These are phyloP conservation scores for Pseudogymnoascus sp. DNA, from an alignment of 2,329 filamentous ascomycete genomes.

Conservation along the genomic window DNA sequence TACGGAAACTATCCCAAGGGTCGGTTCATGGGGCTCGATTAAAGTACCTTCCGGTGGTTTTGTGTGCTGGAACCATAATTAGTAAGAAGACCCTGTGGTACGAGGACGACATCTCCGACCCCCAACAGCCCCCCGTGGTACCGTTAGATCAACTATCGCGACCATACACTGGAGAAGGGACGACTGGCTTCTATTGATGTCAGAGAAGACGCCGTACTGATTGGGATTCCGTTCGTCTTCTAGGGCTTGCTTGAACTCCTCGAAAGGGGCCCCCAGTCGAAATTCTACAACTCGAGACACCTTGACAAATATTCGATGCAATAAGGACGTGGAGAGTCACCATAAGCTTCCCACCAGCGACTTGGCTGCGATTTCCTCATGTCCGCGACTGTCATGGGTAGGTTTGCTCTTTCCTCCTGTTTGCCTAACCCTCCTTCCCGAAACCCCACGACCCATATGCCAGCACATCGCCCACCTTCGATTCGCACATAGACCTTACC, in stretches of 20 bases:
- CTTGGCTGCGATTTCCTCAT: constrained; percentile 1
- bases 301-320: constrained; percentile 3
- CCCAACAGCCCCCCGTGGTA: background rate
- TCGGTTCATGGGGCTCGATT: constrained; percentile 2
- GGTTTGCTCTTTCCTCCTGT: constrained; percentile 8
- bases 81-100: constrained; percentile 6
- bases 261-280: background rate
- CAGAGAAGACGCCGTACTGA: background rate
- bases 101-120: background rate
- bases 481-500: background rate
- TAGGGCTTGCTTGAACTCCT: constrained; percentile 2
- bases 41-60: background rate
- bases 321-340: background rate
- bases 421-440: constrained; percentile 6
- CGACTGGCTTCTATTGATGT: background rate
- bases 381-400: constrained; percentile 8
- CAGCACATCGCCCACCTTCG: background rate
- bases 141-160: background rate
- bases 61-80: constrained; percentile 2
- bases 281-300: background rate
- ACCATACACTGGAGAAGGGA: background rate
- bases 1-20: background rate
- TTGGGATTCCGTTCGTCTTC: background rate
- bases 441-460: constrained; percentile 5
- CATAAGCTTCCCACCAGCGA: constrained; percentile 4